phyloP scores from a whole-genome alignment of 495 filamentous ascomycete genomes.

The Rostrohypoxylon terebratum region DNA sequence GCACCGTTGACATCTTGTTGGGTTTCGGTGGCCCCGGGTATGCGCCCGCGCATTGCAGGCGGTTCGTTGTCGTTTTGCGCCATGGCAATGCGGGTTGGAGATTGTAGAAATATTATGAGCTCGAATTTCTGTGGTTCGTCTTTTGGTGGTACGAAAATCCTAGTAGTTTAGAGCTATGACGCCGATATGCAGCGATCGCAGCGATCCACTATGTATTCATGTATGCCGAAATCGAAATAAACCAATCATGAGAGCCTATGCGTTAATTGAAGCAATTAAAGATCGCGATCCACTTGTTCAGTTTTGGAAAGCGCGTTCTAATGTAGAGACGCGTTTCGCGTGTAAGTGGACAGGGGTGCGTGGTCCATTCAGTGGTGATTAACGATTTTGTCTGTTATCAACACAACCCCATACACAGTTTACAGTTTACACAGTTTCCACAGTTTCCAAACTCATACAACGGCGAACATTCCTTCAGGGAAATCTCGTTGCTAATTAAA shows the following conservation, averaged over 20 bases:
- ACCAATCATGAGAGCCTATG: conserved; percentile 5
- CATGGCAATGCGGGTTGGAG: conserved; percentile 41
- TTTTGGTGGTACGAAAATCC: conserved; percentile 12
- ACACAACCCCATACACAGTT: conserved; percentile 3
- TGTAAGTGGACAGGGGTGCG: conserved; percentile 20
- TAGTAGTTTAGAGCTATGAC: conserved; percentile 35
- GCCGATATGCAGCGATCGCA: conserved; percentile 30
- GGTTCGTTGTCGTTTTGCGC: conserved; percentile 47
- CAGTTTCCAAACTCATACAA: neutral
- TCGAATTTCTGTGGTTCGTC: conserved; percentile 28
- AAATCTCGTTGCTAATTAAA: conserved; percentile 3
- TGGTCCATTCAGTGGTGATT: neutral
- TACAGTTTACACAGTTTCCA: too few relatives aligned
- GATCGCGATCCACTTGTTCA: conserved; percentile 18
- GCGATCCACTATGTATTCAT: conserved; percentile 1
- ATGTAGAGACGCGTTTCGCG: conserved; percentile 33
- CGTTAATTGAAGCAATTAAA: conserved; percentile 29
- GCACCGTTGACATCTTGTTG: conserved; percentile 50
- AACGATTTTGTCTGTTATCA: conserved; percentile 15
- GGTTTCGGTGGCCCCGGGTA: conserved; percentile 52
- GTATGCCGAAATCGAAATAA: neutral
- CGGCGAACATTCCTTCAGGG: neutral
- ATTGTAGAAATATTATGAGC: neutral
- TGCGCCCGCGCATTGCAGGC: conserved; percentile 47
- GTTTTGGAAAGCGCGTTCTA: conserved; percentile 14